Percentiles rank a stretch among this genome's conserved stretches.
Conservation (phyloP, 2,329 filamentous ascomycete species). For the Aspergillus felis region DNA sequence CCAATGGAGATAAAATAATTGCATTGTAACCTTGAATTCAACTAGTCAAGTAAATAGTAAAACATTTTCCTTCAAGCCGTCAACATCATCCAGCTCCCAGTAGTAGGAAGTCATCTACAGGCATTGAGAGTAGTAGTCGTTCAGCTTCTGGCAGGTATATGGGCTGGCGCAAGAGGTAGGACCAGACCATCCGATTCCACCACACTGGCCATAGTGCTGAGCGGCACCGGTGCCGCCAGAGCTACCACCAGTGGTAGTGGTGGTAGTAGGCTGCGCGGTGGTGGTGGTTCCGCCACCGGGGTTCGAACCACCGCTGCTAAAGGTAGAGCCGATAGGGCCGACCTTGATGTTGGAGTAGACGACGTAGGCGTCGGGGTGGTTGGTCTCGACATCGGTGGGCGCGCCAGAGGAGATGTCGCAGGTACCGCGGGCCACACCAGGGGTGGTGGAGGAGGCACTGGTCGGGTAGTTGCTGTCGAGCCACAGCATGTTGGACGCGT, state of each 20-base stretch:
- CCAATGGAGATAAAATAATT: too few relatives aligned
- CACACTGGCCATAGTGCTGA: conserved; percentile 29
- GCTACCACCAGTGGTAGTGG: conserved; percentile 5
- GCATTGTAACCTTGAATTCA: neutral
- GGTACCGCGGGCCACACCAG: conserved; percentile 52
- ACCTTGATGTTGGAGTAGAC: conserved; percentile 59
- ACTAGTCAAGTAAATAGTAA: neutral
- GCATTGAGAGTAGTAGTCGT: conserved; percentile 39
- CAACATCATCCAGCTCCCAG: neutral
- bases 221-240: conserved; percentile 13
- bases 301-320: conserved; percentile 6
- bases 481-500: conserved; percentile 69
- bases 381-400: conserved; percentile 48
- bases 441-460: conserved; percentile 35
- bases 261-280: conserved; percentile 1
- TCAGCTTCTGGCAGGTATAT: conserved; percentile 30
- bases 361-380: conserved; percentile 48
- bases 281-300: conserved; percentile 2
- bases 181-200: conserved; percentile 32
- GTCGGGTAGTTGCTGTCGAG: conserved; percentile 64
- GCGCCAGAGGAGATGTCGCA: conserved; percentile 52
- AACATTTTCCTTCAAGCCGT: neutral
- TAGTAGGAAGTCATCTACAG: conserved; percentile 14
- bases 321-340: conserved; percentile 56
- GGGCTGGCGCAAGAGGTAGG: conserved; percentile 30